These are phyloP conservation scores for Ramaria sp. DNA, from an alignment of 768 basidiomycete species.

Conservation along the genomic window DNA sequence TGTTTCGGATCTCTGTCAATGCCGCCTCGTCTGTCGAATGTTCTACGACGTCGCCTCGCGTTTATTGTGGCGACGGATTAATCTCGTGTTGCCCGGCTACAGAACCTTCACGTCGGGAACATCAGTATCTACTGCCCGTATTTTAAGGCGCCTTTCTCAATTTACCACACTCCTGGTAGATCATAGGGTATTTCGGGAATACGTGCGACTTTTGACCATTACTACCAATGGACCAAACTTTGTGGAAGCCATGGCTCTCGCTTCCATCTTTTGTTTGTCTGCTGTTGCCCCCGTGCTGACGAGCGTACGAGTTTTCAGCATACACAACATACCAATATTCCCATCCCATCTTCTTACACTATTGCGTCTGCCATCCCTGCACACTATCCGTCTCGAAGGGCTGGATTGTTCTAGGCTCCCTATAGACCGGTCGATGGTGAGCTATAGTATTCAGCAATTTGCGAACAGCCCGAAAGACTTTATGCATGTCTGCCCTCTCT, in stretches of 20 bases:
- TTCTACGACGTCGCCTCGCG: background rate
- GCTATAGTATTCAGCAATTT: background rate
- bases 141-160: background rate
- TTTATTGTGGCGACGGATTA: background rate
- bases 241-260: background rate
- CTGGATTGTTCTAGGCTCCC: background rate
- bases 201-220: background rate
- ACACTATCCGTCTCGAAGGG: too few relatives aligned
- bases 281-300: background rate
- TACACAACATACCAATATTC: background rate
- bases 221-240: background rate
- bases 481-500: background rate
- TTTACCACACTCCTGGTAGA: background rate
- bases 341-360: background rate
- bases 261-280: background rate
- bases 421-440: background rate
- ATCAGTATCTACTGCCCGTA: background rate
- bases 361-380: background rate
- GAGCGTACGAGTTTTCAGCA: background rate
- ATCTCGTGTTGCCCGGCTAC: background rate
- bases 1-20: background rate
- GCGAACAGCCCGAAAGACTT: background rate
- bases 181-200: background rate
- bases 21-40: constrained; percentile 1
- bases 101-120: background rate